These are phyloP conservation scores for Penicillium lividum DNA, from an alignment of 495 filamentous ascomycete species.

Conservation along the genomic window DNA sequence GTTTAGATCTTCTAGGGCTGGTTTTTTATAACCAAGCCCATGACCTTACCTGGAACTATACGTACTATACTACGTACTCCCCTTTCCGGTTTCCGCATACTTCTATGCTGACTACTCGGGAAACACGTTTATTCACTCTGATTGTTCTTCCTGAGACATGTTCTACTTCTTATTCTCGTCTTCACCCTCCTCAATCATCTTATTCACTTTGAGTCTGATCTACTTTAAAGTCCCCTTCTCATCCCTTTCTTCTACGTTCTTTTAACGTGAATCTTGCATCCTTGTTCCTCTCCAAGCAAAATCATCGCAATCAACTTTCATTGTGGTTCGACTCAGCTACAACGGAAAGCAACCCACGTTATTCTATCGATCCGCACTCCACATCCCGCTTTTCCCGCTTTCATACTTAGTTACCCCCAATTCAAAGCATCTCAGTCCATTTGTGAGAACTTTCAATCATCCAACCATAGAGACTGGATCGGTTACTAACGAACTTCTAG, in stretches of 20 bases:
- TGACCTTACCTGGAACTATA: neutral
- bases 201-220: conserved; percentile 5
- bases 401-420: neutral
- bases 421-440: neutral
- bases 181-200: conserved; percentile 4
- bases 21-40: neutral
- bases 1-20: conserved; percentile 6
- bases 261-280: too few species aligned
- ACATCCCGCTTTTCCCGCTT: neutral
- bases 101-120: conserved; percentile 1
- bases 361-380: neutral
- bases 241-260: neutral
- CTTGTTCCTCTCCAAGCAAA: neutral
- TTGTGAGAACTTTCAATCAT: conserved; percentile 9
- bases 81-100: neutral
- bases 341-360: neutral
- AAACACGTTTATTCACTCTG: conserved; percentile 1
- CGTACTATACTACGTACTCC: neutral
- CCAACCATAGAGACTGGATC: conserved; percentile 1
- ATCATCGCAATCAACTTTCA: neutral
- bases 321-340: neutral
- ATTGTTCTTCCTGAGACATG: conserved; percentile 15
- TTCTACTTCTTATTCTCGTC: conserved; percentile 16
- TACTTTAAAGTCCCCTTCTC: neutral
- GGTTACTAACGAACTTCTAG: conserved; percentile 18